Conservation (phyloP, 441 rosid species). For the Gossypium davidsonii region DNA sequence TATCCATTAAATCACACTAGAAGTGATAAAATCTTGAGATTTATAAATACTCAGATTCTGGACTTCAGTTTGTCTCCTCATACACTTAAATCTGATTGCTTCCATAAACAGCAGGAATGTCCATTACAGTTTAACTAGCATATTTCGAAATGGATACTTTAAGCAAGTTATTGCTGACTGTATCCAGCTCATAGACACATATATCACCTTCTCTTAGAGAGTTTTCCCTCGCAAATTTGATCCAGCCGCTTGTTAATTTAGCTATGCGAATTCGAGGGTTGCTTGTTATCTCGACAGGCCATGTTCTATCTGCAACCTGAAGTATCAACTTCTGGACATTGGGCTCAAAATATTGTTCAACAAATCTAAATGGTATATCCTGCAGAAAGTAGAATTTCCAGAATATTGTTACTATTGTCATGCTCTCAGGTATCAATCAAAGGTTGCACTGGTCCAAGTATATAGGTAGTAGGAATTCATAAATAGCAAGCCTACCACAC, state of each 20-base stretch:
- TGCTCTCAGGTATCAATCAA: not conserved
- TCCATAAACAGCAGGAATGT: not conserved
- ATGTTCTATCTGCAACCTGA: constrained; percentile 10
- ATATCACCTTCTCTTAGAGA: constrained; percentile 15
- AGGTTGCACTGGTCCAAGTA: not conserved
- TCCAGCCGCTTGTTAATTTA: constrained; percentile 14
- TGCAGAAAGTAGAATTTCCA: constrained; percentile 10
- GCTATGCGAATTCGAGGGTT: not conserved
- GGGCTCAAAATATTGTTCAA: not conserved
- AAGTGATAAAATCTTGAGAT: too few relatives aligned
- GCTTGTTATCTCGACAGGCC: constrained; percentile 14
- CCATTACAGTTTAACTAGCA: not conserved
- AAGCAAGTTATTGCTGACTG: not conserved
- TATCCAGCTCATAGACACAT: constrained; percentile 19
- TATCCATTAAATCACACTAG: too few relatives aligned
- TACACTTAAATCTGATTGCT: not conserved
- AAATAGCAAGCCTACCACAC: not conserved
- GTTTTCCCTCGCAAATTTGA: constrained; percentile 19
- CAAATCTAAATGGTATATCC: constrained; percentile 10
- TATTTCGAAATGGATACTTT: not conserved
- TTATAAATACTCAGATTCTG: too few relatives aligned
- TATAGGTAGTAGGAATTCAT: not conserved
- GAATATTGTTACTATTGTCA: not conserved
- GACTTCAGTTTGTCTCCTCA: too few relatives aligned
- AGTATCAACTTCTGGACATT: not conserved